phyloP scores from a whole-genome alignment of 2,329 filamentous ascomycete species.

The Xylariaceae sp. region DNA sequence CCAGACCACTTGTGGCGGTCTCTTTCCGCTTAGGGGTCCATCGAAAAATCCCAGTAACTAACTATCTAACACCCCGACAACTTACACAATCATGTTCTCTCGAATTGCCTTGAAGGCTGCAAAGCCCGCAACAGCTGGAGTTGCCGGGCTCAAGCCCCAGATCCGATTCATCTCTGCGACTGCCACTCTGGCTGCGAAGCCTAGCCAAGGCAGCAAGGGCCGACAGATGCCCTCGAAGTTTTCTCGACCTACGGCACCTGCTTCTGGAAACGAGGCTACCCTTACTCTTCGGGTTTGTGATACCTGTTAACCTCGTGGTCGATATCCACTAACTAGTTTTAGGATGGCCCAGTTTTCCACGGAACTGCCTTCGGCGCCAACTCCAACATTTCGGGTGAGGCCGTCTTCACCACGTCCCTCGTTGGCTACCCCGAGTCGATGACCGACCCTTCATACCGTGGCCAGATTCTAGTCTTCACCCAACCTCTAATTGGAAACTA shows the following conservation, averaged over 20 bases:
- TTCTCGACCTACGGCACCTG: constrained; percentile 67
- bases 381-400: constrained; percentile 95
- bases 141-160: constrained; percentile 47
- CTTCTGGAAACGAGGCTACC: constrained; percentile 80
- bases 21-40: constrained; percentile 53
- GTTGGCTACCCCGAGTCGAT: constrained; percentile 97
- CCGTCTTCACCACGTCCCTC: constrained; percentile 97
- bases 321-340: constrained; percentile 38
- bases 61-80: constrained; percentile 20
- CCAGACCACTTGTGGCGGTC: constrained; percentile 62
- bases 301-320: neutral
- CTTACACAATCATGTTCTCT: constrained; percentile 60
- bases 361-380: constrained; percentile 97
- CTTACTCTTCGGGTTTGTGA: constrained; percentile 85
- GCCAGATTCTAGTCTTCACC: constrained; percentile 98
- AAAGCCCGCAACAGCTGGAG: constrained; percentile 58
- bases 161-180: constrained; percentile 49
- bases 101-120: constrained; percentile 60
- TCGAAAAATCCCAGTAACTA: constrained; percentile 41
- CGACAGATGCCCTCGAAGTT: constrained; percentile 68
- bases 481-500: constrained; percentile 99
- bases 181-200: constrained; percentile 49
- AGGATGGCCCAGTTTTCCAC: constrained; percentile 95
- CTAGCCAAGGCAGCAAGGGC: constrained; percentile 72
- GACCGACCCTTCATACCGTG: constrained; percentile 86